Percentiles rank a stretch among this genome's conserved stretches.
Conservation (phyloP, 768 basidiomycete species). For the Piloderma croceum region DNA sequence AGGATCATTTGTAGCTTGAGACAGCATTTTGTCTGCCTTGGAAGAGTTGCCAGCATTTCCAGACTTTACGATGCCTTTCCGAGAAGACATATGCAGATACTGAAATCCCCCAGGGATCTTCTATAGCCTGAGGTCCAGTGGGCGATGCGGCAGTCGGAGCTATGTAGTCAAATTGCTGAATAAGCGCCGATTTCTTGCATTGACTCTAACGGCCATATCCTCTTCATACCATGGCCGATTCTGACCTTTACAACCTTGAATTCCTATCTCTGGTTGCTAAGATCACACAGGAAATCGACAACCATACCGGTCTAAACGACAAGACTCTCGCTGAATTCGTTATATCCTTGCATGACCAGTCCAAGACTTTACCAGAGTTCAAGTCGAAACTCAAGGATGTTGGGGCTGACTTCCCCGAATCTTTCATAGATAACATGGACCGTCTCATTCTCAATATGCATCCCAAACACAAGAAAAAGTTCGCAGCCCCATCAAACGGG, state of each 20-base stretch:
- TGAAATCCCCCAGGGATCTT: too few relatives aligned
- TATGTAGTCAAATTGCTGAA: background rate
- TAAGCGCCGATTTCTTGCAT: conserved; percentile 5
- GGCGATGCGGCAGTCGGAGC: background rate
- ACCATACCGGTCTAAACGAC: conserved; percentile 80
- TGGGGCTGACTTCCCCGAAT: conserved; percentile 83
- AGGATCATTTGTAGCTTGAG: conserved; percentile 15
- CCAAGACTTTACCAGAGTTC: conserved; percentile 75
- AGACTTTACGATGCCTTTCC: conserved; percentile 75
- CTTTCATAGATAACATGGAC: conserved; percentile 89
- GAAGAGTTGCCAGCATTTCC: conserved; percentile 88
- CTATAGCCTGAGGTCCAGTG: too few relatives aligned
- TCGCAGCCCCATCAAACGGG: conserved; percentile 32
- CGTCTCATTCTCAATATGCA: conserved; percentile 92
- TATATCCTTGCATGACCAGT: conserved; percentile 81
- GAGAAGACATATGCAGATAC: conserved; percentile 66
- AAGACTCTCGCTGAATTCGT: conserved; percentile 95
- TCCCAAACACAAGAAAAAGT: conserved; percentile 86
- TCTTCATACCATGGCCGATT: conserved; percentile 47
- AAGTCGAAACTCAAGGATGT: conserved; percentile 70
- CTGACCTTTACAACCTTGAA: conserved; percentile 89
- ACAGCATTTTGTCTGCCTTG: conserved; percentile 47
- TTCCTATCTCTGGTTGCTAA: conserved; percentile 85
- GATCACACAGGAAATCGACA: conserved; percentile 90
- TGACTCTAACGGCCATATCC: conserved; percentile 6